Percentiles rank a stretch among this genome's conserved stretches.
phyloP scores from a whole-genome alignment of 2,329 filamentous ascomycete species.

The Scolecobasidium constrictum region DNA sequence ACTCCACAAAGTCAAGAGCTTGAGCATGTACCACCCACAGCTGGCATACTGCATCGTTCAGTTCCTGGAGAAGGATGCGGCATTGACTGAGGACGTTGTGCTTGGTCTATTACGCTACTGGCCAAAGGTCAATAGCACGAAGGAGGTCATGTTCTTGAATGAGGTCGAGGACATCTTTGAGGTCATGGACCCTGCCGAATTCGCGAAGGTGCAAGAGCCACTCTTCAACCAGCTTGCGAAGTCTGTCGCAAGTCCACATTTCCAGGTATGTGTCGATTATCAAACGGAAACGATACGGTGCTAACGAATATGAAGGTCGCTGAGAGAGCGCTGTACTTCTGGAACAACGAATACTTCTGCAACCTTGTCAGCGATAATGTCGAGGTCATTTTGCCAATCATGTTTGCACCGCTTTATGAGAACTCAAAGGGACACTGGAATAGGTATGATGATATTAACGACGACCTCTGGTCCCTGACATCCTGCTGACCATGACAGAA shows the following conservation, averaged over 20 bases:
- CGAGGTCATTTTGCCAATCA: constrained; percentile 94
- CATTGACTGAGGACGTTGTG: constrained; percentile 94
- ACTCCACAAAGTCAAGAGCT: constrained; percentile 93
- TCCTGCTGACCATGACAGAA: constrained; percentile 47
- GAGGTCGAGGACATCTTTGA: constrained; percentile 99
- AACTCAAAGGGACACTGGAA: constrained; percentile 99
- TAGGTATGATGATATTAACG: constrained; percentile 67
- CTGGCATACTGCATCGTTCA: constrained; percentile 98
- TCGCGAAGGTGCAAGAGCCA: constrained; percentile 96
- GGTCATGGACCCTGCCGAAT: constrained; percentile 98
- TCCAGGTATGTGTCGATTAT: constrained; percentile 50
- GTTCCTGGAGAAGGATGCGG: constrained; percentile 95
- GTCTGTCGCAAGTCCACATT: constrained; percentile 95
- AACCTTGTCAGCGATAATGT: constrained; percentile 98
- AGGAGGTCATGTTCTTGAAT: constrained; percentile 99
- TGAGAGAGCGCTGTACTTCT: constrained; percentile 95
- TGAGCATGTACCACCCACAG: constrained; percentile 99
- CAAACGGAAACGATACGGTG: neutral
- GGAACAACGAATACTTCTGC: constrained; percentile 99
- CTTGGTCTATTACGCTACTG: constrained; percentile 90
- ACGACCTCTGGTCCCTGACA: neutral
- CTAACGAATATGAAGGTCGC: constrained; percentile 50
- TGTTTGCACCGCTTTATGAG: constrained; percentile 97
- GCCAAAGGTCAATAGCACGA: constrained; percentile 99
- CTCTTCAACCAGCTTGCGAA: constrained; percentile 96